Evolutionary conservation across 805 yeast species (phyloP), one percentile per base, ranked within the genome.

Genomic region (Zygotorulaspora florentina): DNA sequence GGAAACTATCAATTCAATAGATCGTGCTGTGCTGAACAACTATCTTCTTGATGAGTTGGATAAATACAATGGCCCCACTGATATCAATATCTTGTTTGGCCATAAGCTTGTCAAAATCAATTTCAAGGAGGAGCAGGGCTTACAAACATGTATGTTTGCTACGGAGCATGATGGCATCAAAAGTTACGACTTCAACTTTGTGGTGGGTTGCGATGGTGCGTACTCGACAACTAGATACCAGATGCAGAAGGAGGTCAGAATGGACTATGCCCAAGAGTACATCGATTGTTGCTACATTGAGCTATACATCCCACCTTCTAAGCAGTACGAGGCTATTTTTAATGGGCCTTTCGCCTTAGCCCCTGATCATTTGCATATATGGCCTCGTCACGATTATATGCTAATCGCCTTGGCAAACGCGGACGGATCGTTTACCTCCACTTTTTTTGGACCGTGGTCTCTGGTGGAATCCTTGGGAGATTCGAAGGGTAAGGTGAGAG

Each of bases 361-460:
- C 53, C 82, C 89, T 7, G 80, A 87, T 65, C 88, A 87, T 61
- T 72, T 90, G 42, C 97, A 90, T 58, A 87, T 90, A 38, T 90
- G 97, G 97, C 97, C 97, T 3, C 72, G 96, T 38, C 78, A 81
- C 47, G 74, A 85, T 43, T 87, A 72, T 61, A 90, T 90, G 97
- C 74, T 90, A 54, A 90, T 90, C 57, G 96, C 96, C 0, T 72
- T 90, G 47, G 86, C 97, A 8, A 90, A 90, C 55, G 64, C 68
- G 18, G 95, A 87, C 61, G 93, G 91, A 0, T 82, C 95, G 5
- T 90, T 89, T 65, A 90, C 96, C 0, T 83, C 87, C 1, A 90
- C 97, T 0, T 81, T 89, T 54, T 90, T 90, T 69, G 88, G 87
- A 9, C 87, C 96, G 1, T 83, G 88, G 83, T 58, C 67, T 4